Evolutionary conservation across 805 yeast species (phyloP).

Genomic region (Isabelozyma pseudorhagii): DNA sequence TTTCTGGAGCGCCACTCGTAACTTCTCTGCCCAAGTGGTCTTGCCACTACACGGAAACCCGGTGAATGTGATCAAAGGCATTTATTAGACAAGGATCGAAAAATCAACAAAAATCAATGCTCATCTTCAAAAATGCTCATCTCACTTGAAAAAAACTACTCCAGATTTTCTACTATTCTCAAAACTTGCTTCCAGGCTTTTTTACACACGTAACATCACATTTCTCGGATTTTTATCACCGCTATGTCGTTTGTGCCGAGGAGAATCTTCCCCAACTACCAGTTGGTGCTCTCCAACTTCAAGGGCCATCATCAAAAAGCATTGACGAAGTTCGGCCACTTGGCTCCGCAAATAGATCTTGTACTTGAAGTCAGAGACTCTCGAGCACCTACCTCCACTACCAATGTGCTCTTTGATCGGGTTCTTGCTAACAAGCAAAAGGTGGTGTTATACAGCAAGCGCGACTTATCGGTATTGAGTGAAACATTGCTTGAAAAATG

Average conservation of each 20-base stretch:
- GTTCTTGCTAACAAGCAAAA: constrained; percentile 54
- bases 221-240: too few relatives aligned
- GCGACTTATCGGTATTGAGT: constrained; percentile 55
- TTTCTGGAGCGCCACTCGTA: constrained; percentile 46
- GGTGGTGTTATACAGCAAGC: constrained; percentile 74
- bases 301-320: constrained; percentile 91
- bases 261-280: constrained; percentile 66
- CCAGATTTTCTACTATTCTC: not conserved
- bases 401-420: constrained; percentile 74
- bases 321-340: constrained; percentile 56
- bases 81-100: constrained; percentile 19
- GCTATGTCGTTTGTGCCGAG: constrained; percentile 61
- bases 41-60: constrained; percentile 90
- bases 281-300: constrained; percentile 70
- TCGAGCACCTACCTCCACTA: constrained; percentile 82
- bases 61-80: constrained; percentile 83
- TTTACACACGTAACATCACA: too few relatives aligned
- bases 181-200: too few relatives aligned
- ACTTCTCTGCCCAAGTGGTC: constrained; percentile 63
- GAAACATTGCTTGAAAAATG: constrained; percentile 27
- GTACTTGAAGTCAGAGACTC: constrained; percentile 85
- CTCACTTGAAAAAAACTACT: not conserved
- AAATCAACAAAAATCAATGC: too few relatives aligned
- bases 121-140: not conserved
- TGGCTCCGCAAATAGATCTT: constrained; percentile 78